phyloP scores from a whole-genome alignment of 1,284 basidiomycete genomes.

The Pascua guehoae region DNA sequence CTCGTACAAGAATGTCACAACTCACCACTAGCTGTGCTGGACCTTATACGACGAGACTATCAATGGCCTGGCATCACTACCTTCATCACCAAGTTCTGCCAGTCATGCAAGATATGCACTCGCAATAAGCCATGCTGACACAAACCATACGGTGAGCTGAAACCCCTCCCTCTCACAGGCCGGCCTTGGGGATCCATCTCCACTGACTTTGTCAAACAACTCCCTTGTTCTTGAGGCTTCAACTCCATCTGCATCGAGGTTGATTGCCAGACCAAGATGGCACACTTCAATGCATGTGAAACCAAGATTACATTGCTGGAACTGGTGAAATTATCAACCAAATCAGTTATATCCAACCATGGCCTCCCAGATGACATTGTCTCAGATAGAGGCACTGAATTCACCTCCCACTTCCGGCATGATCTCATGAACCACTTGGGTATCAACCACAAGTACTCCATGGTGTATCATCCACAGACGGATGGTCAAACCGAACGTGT shows the following conservation, averaged over 20 bases:
- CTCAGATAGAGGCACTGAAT: neutral
- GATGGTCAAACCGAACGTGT: slow-evolving; percentile 53
- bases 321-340: neutral
- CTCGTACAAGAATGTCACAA: slow-evolving; percentile 32
- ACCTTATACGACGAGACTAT: slow-evolving; percentile 28
- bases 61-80: slow-evolving; percentile 27
- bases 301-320: neutral
- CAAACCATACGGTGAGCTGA: slow-evolving; percentile 45
- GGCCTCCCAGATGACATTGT: neutral
- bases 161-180: slow-evolving; percentile 40
- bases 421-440: slow-evolving; percentile 5
- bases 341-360: slow-evolving; percentile 17
- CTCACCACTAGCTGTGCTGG: slow-evolving; percentile 46
- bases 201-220: slow-evolving; percentile 53
- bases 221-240: slow-evolving; percentile 47
- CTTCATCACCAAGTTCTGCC: slow-evolving; percentile 27
- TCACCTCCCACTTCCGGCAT: slow-evolving; percentile 16
- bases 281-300: neutral
- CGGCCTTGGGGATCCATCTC: slow-evolving; percentile 50
- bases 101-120: slow-evolving; percentile 42
- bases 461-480: slow-evolving; percentile 51
- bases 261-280: slow-evolving; percentile 40
- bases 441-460: slow-evolving; percentile 21
- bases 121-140: slow-evolving; percentile 40
- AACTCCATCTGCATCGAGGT: slow-evolving; percentile 51